A percentile compares a stretch with the other conserved stretches of the same genome.
Evolutionary conservation across 2,329 filamentous ascomycete species (phyloP).

Genomic region (Pyricularia grisea): DNA sequence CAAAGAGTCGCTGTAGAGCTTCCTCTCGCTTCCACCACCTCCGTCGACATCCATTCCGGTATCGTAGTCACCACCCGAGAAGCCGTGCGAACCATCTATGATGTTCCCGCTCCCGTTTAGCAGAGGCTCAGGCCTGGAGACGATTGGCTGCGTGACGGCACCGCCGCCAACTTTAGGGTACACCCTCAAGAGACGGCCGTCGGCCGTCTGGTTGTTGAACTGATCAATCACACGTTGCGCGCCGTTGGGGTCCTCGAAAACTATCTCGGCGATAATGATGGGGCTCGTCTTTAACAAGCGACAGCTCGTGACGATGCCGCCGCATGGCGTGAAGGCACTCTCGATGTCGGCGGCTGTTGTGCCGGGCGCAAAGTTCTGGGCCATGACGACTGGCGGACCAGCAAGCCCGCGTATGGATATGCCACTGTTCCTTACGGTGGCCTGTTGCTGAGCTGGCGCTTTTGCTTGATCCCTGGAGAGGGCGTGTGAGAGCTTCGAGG

Average conservation of each 20-base stretch:
- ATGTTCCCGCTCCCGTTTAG: constrained; percentile 26
- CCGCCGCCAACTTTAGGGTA: constrained; percentile 51
- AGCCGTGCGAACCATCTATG: constrained; percentile 45
- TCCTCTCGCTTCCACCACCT: constrained; percentile 16
- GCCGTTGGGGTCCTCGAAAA: constrained; percentile 62
- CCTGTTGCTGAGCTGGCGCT: constrained; percentile 21
- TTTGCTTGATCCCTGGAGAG: constrained; percentile 30
- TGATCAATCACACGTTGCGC: constrained; percentile 66
- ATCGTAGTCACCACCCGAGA: constrained; percentile 27
- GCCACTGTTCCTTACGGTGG: constrained; percentile 29
- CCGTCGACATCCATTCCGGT: constrained; percentile 25
- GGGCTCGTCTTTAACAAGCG: constrained; percentile 57
- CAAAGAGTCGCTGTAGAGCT: constrained; percentile 41
- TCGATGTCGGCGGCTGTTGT: constrained; percentile 78
- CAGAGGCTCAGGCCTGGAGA: constrained; percentile 12
- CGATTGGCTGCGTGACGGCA: constrained; percentile 8
- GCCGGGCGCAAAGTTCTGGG: constrained; percentile 73
- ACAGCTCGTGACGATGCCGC: constrained; percentile 59
- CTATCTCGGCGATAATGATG: constrained; percentile 68
- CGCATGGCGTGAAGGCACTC: constrained; percentile 69
- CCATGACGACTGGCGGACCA: constrained; percentile 63
- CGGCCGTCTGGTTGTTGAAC: constrained; percentile 74
- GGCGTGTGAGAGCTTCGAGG: constrained; percentile 34
- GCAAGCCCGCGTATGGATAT: constrained; percentile 66
- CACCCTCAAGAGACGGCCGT: constrained; percentile 64